Conservation (phyloP, 805 yeast genomes). For the Hanseniaspora thailandica region DNA sequence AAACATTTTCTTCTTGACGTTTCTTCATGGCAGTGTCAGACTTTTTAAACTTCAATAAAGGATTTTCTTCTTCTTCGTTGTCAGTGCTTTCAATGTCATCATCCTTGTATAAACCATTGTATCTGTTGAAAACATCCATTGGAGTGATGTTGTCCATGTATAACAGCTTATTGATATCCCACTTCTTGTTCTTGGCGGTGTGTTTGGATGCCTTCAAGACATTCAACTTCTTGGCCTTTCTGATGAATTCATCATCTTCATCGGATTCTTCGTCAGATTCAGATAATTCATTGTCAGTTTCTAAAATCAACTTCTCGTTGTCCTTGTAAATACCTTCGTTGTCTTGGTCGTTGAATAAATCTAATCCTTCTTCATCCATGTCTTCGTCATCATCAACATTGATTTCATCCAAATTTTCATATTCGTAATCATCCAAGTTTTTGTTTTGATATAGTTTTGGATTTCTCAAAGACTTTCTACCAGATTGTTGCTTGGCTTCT, state of each 20-base stretch:
- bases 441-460: conserved; percentile 49
- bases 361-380: conserved; percentile 31
- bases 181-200: conserved; percentile 35
- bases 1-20: conserved; percentile 28
- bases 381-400: conserved; percentile 36
- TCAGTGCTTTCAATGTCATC: conserved; percentile 34
- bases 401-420: conserved; percentile 36
- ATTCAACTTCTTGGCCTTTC: conserved; percentile 50
- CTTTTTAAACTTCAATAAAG: conserved; percentile 8
- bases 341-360: conserved; percentile 30
- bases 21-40: conserved; percentile 26
- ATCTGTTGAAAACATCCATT: conserved; percentile 54
- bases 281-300: conserved; percentile 43
- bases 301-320: conserved; percentile 29
- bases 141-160: conserved; percentile 73
- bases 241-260: conserved; percentile 28
- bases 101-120: conserved; percentile 47
- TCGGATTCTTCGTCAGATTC: conserved; percentile 29
- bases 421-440: conserved; percentile 36
- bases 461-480: conserved; percentile 54
- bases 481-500: conserved; percentile 32
- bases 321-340: conserved; percentile 37
- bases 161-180: conserved; percentile 73
- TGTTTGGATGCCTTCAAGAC: conserved; percentile 29
- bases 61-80: conserved; percentile 32